phyloP scores from a whole-genome alignment of 2,329 filamentous ascomycete genomes.

The Penicillium sp. region DNA sequence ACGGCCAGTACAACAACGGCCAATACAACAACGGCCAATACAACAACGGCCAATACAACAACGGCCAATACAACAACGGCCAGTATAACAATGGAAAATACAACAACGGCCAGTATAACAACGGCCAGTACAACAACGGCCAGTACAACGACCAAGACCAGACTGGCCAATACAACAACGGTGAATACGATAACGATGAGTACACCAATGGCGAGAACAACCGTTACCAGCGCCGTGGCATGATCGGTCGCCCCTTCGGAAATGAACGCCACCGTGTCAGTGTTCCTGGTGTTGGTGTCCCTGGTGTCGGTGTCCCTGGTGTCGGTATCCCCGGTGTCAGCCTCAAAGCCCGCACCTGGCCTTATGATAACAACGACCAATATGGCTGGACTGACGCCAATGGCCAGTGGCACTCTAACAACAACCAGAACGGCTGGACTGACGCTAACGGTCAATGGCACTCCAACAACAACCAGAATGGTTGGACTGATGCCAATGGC shows the following conservation, averaged over 20 bases:
- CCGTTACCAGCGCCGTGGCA: conserved; percentile 11
- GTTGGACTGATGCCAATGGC: conserved; percentile 20
- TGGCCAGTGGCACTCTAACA: conserved; percentile 16
- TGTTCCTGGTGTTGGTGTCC: conserved; percentile 5
- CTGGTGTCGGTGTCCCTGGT: conserved; percentile 1
- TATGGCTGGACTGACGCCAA: conserved; percentile 19
- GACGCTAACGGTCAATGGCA: conserved; percentile 15
- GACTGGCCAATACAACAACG: conserved; percentile 5
- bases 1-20: conserved; percentile 10
- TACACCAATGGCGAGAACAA: conserved; percentile 6
- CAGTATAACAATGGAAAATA: conserved; percentile 10
- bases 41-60: conserved; percentile 13
- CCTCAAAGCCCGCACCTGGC: conserved; percentile 11
- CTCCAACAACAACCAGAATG: conserved; percentile 11
- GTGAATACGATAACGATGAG: not conserved
- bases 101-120: conserved; percentile 6
- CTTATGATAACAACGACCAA: conserved; percentile 3
- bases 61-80: conserved; percentile 3
- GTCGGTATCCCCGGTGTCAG: conserved; percentile 1
- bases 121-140: conserved; percentile 8
- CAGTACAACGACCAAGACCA: conserved; percentile 6
- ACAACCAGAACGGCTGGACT: conserved; percentile 13
- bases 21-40: conserved; percentile 4
- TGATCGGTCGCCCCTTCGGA: conserved; percentile 3
- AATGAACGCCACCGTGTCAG: not conserved